Conservation (phyloP, 1,284 basidiomycete species). For the Malassezia obtusa region DNA sequence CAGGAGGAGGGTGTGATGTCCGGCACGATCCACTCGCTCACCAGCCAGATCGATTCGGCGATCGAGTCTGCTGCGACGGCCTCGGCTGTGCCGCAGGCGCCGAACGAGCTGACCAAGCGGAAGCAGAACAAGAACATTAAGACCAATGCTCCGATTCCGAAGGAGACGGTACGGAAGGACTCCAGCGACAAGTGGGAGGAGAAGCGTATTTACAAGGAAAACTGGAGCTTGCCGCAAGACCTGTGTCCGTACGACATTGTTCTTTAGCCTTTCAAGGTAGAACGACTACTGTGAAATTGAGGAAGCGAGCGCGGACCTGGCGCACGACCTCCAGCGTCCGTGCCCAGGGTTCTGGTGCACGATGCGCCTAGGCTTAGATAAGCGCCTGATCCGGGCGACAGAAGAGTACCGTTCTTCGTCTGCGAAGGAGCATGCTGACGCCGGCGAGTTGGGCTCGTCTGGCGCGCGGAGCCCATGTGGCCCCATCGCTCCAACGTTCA, state of each 20-base stretch:
- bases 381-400: not conserved
- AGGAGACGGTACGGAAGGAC: not conserved
- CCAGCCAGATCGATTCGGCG: constrained; percentile 2
- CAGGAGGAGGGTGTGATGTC: not conserved
- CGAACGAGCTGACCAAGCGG: not conserved
- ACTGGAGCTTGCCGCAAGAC: constrained; percentile 14
- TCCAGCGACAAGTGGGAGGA: not conserved
- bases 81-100: not conserved
- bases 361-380: too few species aligned
- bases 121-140: not conserved
- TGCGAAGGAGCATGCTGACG: not conserved
- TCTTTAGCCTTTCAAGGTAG: not conserved
- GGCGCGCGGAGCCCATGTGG: not conserved
- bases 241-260: constrained; percentile 19
- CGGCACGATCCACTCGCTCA: constrained; percentile 9
- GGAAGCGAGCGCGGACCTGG: too few species aligned
- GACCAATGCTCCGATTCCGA: not conserved
- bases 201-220: constrained; percentile 9
- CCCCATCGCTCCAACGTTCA: not conserved
- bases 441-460: not conserved
- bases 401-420: not conserved
- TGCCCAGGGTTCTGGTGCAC: too few species aligned
- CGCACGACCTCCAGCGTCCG: too few species aligned
- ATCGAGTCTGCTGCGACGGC: not conserved
- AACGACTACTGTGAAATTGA: not conserved